These are phyloP conservation scores for Filobasidium uniguttulatum DNA, from an alignment of 1,284 basidiomycete genomes.

Conservation along the genomic window DNA sequence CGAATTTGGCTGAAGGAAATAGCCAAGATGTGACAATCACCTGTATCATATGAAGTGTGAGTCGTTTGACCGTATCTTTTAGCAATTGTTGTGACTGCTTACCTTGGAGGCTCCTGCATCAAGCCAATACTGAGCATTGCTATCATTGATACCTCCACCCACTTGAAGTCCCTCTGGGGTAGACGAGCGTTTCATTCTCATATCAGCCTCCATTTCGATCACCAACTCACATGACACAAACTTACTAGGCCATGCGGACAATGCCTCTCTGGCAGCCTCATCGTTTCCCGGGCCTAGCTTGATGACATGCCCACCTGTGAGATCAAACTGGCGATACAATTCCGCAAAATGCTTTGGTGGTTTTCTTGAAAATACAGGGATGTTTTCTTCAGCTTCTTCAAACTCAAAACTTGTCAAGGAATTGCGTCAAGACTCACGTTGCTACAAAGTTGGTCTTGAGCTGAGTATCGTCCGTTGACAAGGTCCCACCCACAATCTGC, in stretches of 20 bases:
- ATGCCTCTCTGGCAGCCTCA: conserved; percentile 64
- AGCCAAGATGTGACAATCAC: conserved; percentile 94
- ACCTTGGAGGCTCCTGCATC: conserved; percentile 85
- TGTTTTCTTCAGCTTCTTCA: background rate
- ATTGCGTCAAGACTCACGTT: conserved; percentile 45
- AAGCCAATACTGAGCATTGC: conserved; percentile 75
- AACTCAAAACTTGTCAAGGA: background rate
- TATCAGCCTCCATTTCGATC: background rate
- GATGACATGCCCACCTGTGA: conserved; percentile 87
- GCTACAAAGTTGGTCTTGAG: conserved; percentile 89
- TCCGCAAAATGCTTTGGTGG: conserved; percentile 66
- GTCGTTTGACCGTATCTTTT: background rate
- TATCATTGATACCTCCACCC: conserved; percentile 77
- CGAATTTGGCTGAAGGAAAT: conserved; percentile 72
- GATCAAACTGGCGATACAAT: conserved; percentile 55
- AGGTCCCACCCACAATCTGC: conserved; percentile 93
- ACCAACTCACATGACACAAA: background rate
- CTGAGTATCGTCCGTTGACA: conserved; percentile 46
- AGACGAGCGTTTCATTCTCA: no score
- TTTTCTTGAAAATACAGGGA: conserved; percentile 43
- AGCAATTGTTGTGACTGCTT: conserved; percentile 1
- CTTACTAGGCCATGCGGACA: conserved; percentile 67
- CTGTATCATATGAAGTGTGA: no score
- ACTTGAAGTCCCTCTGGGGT: conserved; percentile 61
- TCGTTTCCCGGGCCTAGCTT: conserved; percentile 86